Percentiles rank a stretch among this genome's conserved stretches.
Conservation (phyloP, 2,329 filamentous ascomycete genomes). For the Exophiala bonariae region DNA sequence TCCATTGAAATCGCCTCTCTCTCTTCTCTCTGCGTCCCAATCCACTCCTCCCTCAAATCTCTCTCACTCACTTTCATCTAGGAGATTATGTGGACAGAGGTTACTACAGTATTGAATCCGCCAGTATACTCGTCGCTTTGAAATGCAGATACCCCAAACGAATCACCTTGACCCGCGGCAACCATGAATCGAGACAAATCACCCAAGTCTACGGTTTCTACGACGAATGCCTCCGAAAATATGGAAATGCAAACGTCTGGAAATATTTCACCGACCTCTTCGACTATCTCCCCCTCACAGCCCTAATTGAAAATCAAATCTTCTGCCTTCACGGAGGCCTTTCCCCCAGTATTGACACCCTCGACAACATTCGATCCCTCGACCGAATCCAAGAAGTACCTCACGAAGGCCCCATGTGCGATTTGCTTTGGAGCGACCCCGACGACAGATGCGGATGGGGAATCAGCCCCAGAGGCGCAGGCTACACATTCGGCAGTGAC, state of each 20-base stretch:
- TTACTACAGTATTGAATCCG: constrained; percentile 98
- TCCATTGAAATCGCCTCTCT: background rate
- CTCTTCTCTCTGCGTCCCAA: constrained; percentile 6
- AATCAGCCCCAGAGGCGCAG: constrained; percentile 89
- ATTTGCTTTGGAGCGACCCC: constrained; percentile 95
- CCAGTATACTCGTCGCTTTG: constrained; percentile 90
- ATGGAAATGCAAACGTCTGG: constrained; percentile 98
- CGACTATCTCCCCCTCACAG: constrained; percentile 95
- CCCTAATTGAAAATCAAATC: constrained; percentile 98
- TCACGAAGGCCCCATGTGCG: constrained; percentile 97
- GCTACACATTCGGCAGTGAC: constrained; percentile 94
- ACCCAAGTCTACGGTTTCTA: constrained; percentile 99
- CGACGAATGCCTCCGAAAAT: constrained; percentile 97
- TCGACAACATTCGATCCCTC: constrained; percentile 91
- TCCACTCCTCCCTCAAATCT: too few species aligned
- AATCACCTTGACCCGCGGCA: constrained; percentile 97
- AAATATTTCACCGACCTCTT: constrained; percentile 99
- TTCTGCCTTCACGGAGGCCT: constrained; percentile 97
- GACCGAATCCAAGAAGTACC: constrained; percentile 98
- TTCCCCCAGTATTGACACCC: constrained; percentile 91
- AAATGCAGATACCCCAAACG: constrained; percentile 98
- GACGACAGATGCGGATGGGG: constrained; percentile 97
- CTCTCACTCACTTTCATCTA: constrained; percentile 35
- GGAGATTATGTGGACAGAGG: constrained; percentile 98
- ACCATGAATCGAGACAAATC: constrained; percentile 96